Percentiles rank a stretch among this genome's conserved stretches.
These are phyloP conservation scores for Penicillium sp. DNA, from an alignment of 2,329 filamentous ascomycete genomes.

Conservation along the genomic window DNA sequence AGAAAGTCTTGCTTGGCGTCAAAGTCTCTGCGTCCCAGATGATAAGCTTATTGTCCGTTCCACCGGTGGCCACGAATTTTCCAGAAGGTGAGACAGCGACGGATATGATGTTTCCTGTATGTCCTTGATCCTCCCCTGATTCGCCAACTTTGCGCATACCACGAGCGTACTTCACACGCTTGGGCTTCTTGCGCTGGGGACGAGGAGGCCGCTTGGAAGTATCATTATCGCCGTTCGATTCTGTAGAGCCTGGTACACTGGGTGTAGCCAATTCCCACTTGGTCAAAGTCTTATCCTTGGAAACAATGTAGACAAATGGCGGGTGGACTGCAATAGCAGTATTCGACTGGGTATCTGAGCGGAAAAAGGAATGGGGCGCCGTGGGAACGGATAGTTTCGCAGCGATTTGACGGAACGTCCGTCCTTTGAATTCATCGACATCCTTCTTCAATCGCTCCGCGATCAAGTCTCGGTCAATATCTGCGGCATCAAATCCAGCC, in stretches of 20 bases:
- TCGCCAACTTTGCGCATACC: slow-evolving; percentile 43
- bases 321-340: slow-evolving; percentile 77
- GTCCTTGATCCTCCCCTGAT: slow-evolving; percentile 60
- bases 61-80: slow-evolving; percentile 86
- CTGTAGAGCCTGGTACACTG: slow-evolving; percentile 31
- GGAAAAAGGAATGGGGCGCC: slow-evolving; percentile 69
- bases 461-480: slow-evolving; percentile 89
- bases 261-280: slow-evolving; percentile 79
- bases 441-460: slow-evolving; percentile 88
- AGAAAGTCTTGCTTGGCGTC: slow-evolving; percentile 76
- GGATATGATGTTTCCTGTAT: slow-evolving; percentile 74
- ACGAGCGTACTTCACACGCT: slow-evolving; percentile 49
- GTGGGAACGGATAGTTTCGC: slow-evolving; percentile 66
- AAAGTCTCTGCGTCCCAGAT: slow-evolving; percentile 83
- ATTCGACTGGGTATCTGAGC: slow-evolving; percentile 71
- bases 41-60: slow-evolving; percentile 77
- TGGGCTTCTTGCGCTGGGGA: slow-evolving; percentile 45
- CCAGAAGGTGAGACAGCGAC: slow-evolving; percentile 87
- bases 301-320: slow-evolving; percentile 82
- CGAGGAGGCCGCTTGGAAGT: slow-evolving; percentile 59
- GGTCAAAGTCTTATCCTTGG: slow-evolving; percentile 77
- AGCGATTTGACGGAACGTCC: slow-evolving; percentile 78
- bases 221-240: slow-evolving; percentile 61
- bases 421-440: slow-evolving; percentile 85
- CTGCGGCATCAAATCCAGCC: slow-evolving; percentile 85